Percentiles rank a stretch among this genome's conserved stretches.
phyloP scores from a whole-genome alignment of 441 rosid genomes.

The Erysimum pusillum region DNA sequence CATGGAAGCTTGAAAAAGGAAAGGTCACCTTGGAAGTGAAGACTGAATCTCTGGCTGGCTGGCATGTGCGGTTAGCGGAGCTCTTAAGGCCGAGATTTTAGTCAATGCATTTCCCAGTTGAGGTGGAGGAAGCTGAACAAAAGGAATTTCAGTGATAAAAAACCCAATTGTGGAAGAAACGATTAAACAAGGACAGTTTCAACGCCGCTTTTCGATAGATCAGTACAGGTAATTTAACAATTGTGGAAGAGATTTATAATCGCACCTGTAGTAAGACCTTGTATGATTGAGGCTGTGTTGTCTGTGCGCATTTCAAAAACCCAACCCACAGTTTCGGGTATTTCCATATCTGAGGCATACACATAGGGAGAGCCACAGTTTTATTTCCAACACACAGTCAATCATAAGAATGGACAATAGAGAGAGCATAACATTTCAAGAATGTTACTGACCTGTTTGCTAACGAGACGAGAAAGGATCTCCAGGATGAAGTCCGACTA shows the following conservation, averaged over 20 bases:
- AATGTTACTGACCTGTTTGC: slow-evolving; percentile 82
- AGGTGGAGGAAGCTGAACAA: slow-evolving; percentile 89
- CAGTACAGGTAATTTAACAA: neutral
- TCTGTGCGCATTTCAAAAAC: slow-evolving; percentile 87
- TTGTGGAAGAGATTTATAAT: slow-evolving; percentile 29
- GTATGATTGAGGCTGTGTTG: slow-evolving; percentile 94
- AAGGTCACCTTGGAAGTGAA: slow-evolving; percentile 82
- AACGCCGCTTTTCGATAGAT: neutral
- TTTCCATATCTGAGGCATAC: slow-evolving; percentile 92
- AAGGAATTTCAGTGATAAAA: slow-evolving; percentile 14
- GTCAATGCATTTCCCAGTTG: slow-evolving; percentile 93
- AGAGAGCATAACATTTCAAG: slow-evolving; percentile 29
- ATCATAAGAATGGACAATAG: slow-evolving; percentile 33
- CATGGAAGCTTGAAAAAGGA: slow-evolving; percentile 6
- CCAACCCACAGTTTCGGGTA: slow-evolving; percentile 99
- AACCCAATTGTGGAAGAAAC: neutral
- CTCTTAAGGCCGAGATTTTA: slow-evolving; percentile 70
- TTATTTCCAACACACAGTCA: slow-evolving; percentile 12
- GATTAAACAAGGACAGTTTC: neutral
- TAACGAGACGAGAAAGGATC: slow-evolving; percentile 95
- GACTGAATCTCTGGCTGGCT: slow-evolving; percentile 81
- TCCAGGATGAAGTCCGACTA: slow-evolving; percentile 96
- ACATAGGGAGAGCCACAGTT: slow-evolving; percentile 9
- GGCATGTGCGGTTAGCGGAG: slow-evolving; percentile 88
- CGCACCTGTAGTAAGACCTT: slow-evolving; percentile 93